Conservation (phyloP, 371 early-diverging fungal genomes). For the Mortierella sp. region DNA sequence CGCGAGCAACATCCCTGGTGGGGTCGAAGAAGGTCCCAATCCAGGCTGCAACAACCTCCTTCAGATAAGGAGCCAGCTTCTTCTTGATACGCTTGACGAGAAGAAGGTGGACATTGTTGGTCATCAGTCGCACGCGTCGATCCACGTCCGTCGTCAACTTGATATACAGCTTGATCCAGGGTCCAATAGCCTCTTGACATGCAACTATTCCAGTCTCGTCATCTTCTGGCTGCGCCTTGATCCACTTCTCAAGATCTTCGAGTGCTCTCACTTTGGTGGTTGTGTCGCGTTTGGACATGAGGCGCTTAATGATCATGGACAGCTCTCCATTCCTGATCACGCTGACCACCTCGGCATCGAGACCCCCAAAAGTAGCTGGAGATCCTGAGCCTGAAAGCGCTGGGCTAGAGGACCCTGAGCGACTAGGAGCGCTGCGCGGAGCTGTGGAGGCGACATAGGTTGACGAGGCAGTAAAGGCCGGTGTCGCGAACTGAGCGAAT, state of each 20-base stretch:
- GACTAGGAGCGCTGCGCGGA: constrained; percentile 28
- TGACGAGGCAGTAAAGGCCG: constrained; percentile 45
- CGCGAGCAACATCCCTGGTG: constrained; percentile 65
- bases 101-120: constrained; percentile 64
- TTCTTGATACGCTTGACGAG: constrained; percentile 67
- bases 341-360: constrained; percentile 29
- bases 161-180: constrained; percentile 62
- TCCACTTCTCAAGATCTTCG: constrained; percentile 69
- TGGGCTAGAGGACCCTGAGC: constrained; percentile 46
- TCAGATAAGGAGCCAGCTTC: constrained; percentile 70
- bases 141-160: constrained; percentile 73
- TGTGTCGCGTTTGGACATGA: constrained; percentile 71
- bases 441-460: constrained; percentile 46
- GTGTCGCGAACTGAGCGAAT: constrained; percentile 71
- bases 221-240: constrained; percentile 57
- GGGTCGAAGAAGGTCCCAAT: constrained; percentile 70
- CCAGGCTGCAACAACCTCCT: constrained; percentile 73
- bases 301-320: constrained; percentile 68
- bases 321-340: constrained; percentile 61
- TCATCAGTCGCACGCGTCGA: constrained; percentile 67
- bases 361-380: constrained; percentile 23
- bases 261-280: constrained; percentile 78
- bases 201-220: constrained; percentile 39
- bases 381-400: constrained; percentile 21
- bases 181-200: constrained; percentile 49